A percentile compares a stretch with the other conserved stretches of the same genome.
phyloP scores from a whole-genome alignment of 78 protist genomes.

The Pelomyxa schiedti region DNA sequence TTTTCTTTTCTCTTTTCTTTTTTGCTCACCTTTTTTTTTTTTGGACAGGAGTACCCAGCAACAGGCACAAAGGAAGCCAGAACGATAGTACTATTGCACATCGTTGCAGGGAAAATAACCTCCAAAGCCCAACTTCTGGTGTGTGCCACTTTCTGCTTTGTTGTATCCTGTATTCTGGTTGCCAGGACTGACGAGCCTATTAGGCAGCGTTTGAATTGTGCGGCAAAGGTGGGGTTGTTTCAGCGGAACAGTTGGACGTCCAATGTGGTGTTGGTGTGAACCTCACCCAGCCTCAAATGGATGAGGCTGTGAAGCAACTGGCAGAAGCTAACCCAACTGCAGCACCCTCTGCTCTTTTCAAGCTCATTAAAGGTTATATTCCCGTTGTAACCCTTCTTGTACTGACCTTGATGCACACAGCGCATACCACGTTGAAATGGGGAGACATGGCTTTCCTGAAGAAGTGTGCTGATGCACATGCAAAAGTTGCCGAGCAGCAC shows the following conservation, averaged over 20 bases:
- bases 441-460: background rate
- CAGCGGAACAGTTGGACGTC: slow-evolving; percentile 10
- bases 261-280: slow-evolving; percentile 43
- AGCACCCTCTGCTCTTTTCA: background rate
- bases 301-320: slow-evolving; percentile 10
- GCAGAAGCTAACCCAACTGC: slow-evolving; percentile 15
- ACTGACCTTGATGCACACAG: too few species aligned
- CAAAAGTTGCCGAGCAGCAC: background rate
- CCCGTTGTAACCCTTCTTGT: too few species aligned
- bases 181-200: background rate
- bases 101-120: slow-evolving; percentile 20
- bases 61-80: too few species aligned
- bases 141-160: background rate
- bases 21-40: background rate
- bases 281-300: slow-evolving; percentile 20
- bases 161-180: background rate
- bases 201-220: slow-evolving; percentile 9
- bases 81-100: too few species aligned
- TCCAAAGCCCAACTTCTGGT: slow-evolving; percentile 6
- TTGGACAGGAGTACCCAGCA: background rate
- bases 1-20: background rate
- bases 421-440: background rate
- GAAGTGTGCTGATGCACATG: background rate
- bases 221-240: slow-evolving; percentile 4
- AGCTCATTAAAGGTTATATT: background rate